Evolutionary conservation across 164 flowering plant genomes (phyloP), one percentile per base, ranked within the genome.

Genomic region (Sextonia rubra): DNA sequence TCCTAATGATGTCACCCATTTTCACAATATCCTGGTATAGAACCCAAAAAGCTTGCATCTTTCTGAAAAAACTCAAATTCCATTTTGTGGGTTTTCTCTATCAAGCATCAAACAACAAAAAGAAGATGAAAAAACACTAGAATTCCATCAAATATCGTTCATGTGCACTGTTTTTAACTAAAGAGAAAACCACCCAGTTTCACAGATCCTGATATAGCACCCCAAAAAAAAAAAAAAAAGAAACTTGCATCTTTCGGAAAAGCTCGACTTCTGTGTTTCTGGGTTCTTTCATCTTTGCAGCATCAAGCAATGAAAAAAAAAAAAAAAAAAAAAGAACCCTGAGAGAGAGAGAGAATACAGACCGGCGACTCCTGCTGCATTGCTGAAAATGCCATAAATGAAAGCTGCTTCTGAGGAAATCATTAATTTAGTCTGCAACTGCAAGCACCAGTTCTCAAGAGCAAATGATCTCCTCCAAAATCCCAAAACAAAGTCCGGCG

Each of bases 351-450:
- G 61, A 44, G 65, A 25, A 18, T 12, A 11, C 7, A 67, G 81
- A 90, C 94, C 94, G 3, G 91, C 89, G 71, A 88, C 29, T 78
- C 94, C 94, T 75, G 91, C 91, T 74, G 85, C 90, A 85, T 86
- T 86, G 74, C 80, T 86, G 73, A 73, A 76, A 65, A 82, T 18
- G 25, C 73, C 66, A 58, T 74, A 71, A 1, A 71, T 32, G 24
- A 74, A 69, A 47, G 24, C 17, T 29, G 75, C 56, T 27, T 47
- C 70, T 18, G 65, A 44, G 32, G 76, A 67, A 73, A 79, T 65
- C 80, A 74, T 74, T 20, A 70, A 70, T 4, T 0, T 15, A 12
- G 12, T 17, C 58, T 52, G 58, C 20, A 52, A 52, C 58, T 52
- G 58, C 20, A 52, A 52, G n/a, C 44, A 52, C 58, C 58, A 18